Percentiles rank a stretch among this genome's conserved stretches.
phyloP scores from a whole-genome alignment of 345 rosid genomes.

The Moricandia moricandioides region DNA sequence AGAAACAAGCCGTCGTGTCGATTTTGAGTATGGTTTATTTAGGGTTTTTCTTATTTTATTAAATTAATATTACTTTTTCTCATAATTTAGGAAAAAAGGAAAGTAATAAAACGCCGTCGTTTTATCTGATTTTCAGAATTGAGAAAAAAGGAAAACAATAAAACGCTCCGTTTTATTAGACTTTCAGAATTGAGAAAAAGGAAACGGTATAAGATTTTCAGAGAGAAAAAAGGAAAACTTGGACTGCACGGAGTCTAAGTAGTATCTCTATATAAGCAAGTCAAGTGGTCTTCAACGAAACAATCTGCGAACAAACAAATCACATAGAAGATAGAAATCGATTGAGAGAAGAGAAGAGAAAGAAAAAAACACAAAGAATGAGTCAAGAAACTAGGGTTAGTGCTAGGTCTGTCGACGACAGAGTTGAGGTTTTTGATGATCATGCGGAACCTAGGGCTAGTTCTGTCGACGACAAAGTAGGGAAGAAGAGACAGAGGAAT shows the following conservation, averaged over 20 bases:
- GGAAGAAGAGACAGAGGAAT: constrained; percentile 48
- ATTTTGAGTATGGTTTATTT: constrained; percentile 16
- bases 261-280: background rate
- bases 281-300: background rate
- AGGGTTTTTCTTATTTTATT: background rate
- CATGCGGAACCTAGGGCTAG: constrained; percentile 24
- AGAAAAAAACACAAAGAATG: background rate
- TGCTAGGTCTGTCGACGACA: background rate
- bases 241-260: background rate
- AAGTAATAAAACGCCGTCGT: background rate
- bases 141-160: background rate
- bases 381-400: background rate
- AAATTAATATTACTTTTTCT: background rate
- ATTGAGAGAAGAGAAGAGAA: background rate
- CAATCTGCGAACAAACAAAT: background rate
- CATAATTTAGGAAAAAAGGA: background rate
- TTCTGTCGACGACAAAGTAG: constrained; percentile 41
- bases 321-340: background rate
- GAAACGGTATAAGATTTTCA: background rate
- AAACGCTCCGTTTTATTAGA: background rate
- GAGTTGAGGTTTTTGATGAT: constrained; percentile 18
- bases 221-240: background rate
- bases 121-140: background rate
- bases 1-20: background rate
- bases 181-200: background rate